Base-by-base conservation (phyloP, 352 stramenopile species). In the Globisporangium iwayamae region DNA sequence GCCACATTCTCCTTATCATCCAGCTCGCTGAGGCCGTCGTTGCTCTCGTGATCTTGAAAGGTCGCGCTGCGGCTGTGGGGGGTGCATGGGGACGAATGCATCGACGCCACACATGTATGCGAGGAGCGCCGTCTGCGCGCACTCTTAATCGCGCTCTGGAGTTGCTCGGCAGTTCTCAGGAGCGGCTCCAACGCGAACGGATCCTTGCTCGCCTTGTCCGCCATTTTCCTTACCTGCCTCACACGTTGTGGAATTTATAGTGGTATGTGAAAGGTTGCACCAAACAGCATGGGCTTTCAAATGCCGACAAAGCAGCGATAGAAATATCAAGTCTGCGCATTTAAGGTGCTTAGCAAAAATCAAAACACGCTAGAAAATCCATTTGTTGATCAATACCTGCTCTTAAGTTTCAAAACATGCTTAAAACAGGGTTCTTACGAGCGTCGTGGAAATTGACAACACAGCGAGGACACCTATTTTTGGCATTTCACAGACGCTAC, bases 101-200 rank as follows among this genome's bases (percentile, higher is more conserved):
- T 41, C 32, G 43, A 36, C 57, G 13, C 10, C 18, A 20, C 13
- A 20, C 30, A 28, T 28, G 30, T 50, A 47, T 28, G 51, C 14
- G 60, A 65, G 63, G 43, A 46, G 25, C 74, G 68, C 0, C 65
- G 67, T 22, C 61, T 62, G n/a, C 72, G 70, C 14, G 67, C 67
- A 60, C 70, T 79, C n/a, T 60, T 68, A 43, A 89, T 85, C 14
- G 79, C 79, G 18, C 69, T 71, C 18, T 86, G 77, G 8, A 89
- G 78, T 59, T 87, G 74, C 56, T 84, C 72, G 6, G 81, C 69
- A 0, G 78, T 74, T 52, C 71, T 71, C 56, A 86, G 78, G 13
- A 90, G 67, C 34, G 66, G 70, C 51, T 66, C 58, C 36, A 57
- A 68, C 30, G 57, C 57, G 32, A 67, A 64, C 14, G 68, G 64